Evolutionary conservation across 73 alveolate genomes (phyloP).

Genomic region (Blepharisma stoltei): DNA sequence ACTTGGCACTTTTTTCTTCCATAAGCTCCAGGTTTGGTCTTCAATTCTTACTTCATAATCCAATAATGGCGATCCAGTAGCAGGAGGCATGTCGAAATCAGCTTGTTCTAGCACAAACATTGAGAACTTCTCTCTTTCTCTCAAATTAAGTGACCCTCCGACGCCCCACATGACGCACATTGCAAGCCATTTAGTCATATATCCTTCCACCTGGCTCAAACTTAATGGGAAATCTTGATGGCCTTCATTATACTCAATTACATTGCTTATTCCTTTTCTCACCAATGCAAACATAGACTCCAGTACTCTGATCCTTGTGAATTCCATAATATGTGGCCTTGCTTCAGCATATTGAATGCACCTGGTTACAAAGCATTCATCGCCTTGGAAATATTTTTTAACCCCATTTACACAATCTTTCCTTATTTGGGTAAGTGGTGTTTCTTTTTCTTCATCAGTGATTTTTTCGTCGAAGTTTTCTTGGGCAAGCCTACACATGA

Average conservation of each 20-base stretch:
- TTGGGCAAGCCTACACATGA: constrained; percentile 74
- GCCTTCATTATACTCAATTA: constrained; percentile 90
- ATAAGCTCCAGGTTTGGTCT: constrained; percentile 90
- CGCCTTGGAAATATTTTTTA: constrained; percentile 69
- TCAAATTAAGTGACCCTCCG: constrained; percentile 91
- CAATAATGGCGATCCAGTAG: constrained; percentile 57
- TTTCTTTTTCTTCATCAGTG: constrained; percentile 41
- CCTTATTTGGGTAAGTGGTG: constrained; percentile 51
- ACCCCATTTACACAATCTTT: constrained; percentile 84
- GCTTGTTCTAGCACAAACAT: constrained; percentile 62
- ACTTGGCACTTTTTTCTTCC: constrained; percentile 97
- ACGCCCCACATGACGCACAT: constrained; percentile 92
- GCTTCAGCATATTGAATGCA: constrained; percentile 67
- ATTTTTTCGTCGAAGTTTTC: constrained; percentile 78
- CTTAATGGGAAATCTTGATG: constrained; percentile 92
- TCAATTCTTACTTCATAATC: constrained; percentile 95
- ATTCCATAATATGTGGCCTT: constrained; percentile 96
- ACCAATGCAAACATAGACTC: constrained; percentile 95
- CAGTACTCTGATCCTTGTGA: constrained; percentile 91
- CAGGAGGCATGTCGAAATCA: constrained; percentile 70
- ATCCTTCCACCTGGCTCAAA: constrained; percentile 67
- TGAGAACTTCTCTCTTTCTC: constrained; percentile 76
- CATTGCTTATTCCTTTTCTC: constrained; percentile 91
- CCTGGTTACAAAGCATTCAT: constrained; percentile 71
- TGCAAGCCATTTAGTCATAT: constrained; percentile 78